phyloP scores from a whole-genome alignment of 163 green algal species.

The Chlamydomonas reinhardtii region DNA sequence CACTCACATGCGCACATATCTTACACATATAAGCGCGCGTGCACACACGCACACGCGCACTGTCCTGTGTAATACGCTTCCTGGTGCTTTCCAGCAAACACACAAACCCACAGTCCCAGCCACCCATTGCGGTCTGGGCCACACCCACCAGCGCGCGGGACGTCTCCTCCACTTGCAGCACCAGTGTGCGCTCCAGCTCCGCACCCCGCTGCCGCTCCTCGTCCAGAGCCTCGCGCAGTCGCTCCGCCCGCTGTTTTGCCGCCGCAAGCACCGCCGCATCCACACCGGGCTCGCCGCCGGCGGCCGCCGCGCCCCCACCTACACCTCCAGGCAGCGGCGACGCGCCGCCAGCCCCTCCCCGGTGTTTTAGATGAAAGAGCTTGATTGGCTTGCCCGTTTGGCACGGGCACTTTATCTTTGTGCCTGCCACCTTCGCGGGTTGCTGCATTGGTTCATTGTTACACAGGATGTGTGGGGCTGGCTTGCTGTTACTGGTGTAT shows the following conservation, averaged over 20 bases:
- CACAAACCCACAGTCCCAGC: no score
- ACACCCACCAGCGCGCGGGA: not conserved
- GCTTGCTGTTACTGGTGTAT: not conserved
- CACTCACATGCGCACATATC: no score
- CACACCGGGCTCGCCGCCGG: not conserved
- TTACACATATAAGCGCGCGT: no score
- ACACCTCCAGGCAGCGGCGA: not conserved
- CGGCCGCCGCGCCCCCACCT: not conserved
- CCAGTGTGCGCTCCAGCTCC: not conserved
- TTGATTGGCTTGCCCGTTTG: conserved; percentile 24
- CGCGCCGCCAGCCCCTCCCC: not conserved
- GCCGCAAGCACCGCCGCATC: not conserved
- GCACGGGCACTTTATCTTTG: conserved; percentile 19
- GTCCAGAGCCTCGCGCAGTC: conserved; percentile 3
- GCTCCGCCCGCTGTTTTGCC: not conserved
- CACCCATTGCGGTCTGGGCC: no score
- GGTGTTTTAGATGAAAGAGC: conserved; percentile 3
- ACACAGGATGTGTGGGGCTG: no score
- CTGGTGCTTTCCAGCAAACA: no score
- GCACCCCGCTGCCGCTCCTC: conserved; percentile 6
- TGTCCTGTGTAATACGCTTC: no score
- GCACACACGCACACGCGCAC: no score
- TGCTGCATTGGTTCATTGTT: not conserved
- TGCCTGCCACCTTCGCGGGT: not conserved
- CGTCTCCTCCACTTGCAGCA: not conserved